Base-by-base conservation (phyloP, 495 filamentous ascomycete species). In the Collariella sp. region DNA sequence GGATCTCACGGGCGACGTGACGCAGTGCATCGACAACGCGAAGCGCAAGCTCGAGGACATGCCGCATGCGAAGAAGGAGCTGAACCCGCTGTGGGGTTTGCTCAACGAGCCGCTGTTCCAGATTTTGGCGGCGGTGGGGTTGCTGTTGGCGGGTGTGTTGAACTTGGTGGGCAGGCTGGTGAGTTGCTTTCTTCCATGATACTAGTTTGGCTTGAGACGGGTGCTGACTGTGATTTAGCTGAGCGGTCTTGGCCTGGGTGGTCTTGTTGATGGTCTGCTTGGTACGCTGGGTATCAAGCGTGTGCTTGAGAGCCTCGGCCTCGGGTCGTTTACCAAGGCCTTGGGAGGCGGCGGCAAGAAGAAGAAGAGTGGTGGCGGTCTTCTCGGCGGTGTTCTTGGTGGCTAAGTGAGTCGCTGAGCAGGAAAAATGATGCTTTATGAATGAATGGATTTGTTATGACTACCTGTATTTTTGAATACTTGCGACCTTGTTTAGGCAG, bases 51-150 rank as follows among this genome's bases (percentile, higher is more conserved):
- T 96, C 51, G 83, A 86, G 61, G 86, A 87, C 63, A 91, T 96
- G 85, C 91, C 91, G 15, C 84, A 91, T 54, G 91, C 89, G 22
- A 93, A 95, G 83, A 95, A 95, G 77, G 81, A 87, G 70, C 79
- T 96, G 46, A 95, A 89, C 65, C 89, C 90, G 1, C 81, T 95
- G 29, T 89, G 89, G 87, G 84, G 76, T 35, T 70, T 95, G 44
- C 73, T 95, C 35, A 84, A 82, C 35, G 82, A 95, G 73, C 90
- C 90, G 15, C 75, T 95, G 19, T 88, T 89, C 79, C 90, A 96
- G 77, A 95, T 96, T 67, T 77, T 96, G 53, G 89, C 90, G 6
- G 91, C 87, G 15, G 91, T 96, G 13, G 91, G 91, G 10, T 70
- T 96, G 50, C 69, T 96, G 50, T 71, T 96, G 42, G 83, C 75